Evolutionary conservation across 441 rosid genomes (phyloP).

Genomic region (Erodium texanum): DNA sequence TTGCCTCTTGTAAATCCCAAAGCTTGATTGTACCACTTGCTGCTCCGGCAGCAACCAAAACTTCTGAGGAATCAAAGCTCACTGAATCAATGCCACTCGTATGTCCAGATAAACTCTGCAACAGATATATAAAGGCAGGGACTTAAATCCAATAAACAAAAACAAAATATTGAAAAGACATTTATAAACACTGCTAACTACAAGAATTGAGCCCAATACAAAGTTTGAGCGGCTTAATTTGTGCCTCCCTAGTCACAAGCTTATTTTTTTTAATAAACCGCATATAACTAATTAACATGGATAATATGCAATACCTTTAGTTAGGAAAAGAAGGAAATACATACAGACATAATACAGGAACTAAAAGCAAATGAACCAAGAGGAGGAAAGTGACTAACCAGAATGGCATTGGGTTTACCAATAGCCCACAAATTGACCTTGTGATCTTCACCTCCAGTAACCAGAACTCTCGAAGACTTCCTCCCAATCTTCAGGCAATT

Average conservation of each 20-base stretch:
- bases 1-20: slow-evolving; percentile 98
- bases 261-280: not conserved
- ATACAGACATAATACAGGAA: not conserved
- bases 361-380: not conserved
- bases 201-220: not conserved
- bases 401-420: slow-evolving; percentile 93
- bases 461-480: slow-evolving; percentile 86
- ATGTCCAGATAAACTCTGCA: slow-evolving; percentile 92
- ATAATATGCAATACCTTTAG: not conserved
- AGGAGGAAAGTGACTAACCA: slow-evolving; percentile 42
- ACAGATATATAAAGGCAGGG: not conserved
- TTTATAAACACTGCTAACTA: not conserved
- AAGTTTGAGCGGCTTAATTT: not conserved
- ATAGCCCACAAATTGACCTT: slow-evolving; percentile 98
- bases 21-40: slow-evolving; percentile 96
- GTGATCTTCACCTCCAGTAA: slow-evolving; percentile 98
- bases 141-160: not conserved
- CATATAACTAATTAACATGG: not conserved
- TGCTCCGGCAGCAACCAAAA: slow-evolving; percentile 93
- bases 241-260: not conserved
- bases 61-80: slow-evolving; percentile 86
- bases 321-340: not conserved
- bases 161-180: not conserved
- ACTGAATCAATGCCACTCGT: slow-evolving; percentile 96
- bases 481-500: slow-evolving; percentile 96